Percentiles rank a stretch among this genome's conserved stretches.
Evolutionary conservation across 1,139 yeast genomes (phyloP).

Genomic region (Komagataea norvegica): DNA sequence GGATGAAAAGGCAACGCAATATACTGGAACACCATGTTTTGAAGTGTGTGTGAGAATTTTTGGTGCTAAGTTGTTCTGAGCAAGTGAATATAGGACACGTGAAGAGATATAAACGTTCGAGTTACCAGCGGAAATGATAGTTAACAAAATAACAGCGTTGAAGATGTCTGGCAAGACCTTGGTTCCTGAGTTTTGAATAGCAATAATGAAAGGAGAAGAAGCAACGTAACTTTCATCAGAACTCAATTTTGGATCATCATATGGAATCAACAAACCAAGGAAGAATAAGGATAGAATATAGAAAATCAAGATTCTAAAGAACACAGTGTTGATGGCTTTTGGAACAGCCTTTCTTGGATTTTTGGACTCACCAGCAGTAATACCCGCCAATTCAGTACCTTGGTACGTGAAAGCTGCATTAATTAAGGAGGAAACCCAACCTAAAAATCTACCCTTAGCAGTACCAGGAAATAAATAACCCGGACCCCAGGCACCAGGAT

Average conservation of each 20-base stretch:
- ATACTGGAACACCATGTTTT: slow-evolving; percentile 59
- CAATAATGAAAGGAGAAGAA: slow-evolving; percentile 50
- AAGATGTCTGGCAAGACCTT: slow-evolving; percentile 49
- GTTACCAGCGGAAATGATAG: slow-evolving; percentile 60
- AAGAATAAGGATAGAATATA: slow-evolving; percentile 62
- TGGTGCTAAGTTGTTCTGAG: slow-evolving; percentile 48
- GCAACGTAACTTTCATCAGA: slow-evolving; percentile 40
- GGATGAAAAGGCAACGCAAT: slow-evolving; percentile 52
- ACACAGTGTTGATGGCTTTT: slow-evolving; percentile 68
- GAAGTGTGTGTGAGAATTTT: slow-evolving; percentile 46
- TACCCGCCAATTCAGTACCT: slow-evolving; percentile 69
- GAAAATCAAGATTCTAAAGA: slow-evolving; percentile 67
- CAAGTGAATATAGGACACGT: slow-evolving; percentile 43
- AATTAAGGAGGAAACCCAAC: slow-evolving; percentile 54
- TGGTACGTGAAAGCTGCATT: slow-evolving; percentile 72
- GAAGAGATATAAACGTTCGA: slow-evolving; percentile 52
- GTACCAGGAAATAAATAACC: slow-evolving; percentile 42
- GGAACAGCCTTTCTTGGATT: slow-evolving; percentile 74
- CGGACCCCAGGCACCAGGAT: slow-evolving; percentile 50
- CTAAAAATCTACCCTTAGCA: slow-evolving; percentile 48
- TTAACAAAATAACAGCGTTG: slow-evolving; percentile 47
- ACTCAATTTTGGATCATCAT: slow-evolving; percentile 48
- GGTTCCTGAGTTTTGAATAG: slow-evolving; percentile 42
- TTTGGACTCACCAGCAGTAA: slow-evolving; percentile 72
- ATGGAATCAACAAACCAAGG: slow-evolving; percentile 68